Conservation (phyloP, 192 early-diverging fungal species). For the Thamnidium elegans region DNA sequence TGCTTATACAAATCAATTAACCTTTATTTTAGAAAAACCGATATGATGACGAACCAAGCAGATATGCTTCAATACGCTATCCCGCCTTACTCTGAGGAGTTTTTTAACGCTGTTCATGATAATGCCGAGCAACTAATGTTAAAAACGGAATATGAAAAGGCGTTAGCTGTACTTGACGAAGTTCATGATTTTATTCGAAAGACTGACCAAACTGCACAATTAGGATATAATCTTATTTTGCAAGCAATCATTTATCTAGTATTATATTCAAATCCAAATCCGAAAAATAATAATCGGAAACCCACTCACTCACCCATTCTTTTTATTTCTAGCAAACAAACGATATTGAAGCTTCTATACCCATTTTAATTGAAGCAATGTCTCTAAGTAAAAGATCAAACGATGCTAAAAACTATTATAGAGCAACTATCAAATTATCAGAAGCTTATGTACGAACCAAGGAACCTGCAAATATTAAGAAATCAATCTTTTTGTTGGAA, state of each 20-base stretch:
- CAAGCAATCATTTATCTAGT: background rate
- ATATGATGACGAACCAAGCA: too few relatives aligned
- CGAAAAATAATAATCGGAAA: background rate
- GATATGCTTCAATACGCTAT: too few relatives aligned
- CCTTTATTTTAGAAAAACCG: too few relatives aligned
- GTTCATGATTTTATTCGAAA: background rate
- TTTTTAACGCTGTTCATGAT: background rate
- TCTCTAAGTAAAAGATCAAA: background rate
- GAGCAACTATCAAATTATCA: conserved; percentile 1
- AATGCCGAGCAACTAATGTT: background rate
- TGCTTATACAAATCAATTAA: too few relatives aligned
- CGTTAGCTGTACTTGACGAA: background rate
- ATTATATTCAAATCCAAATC: background rate
- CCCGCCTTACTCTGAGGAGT: background rate
- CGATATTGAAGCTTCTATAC: background rate
- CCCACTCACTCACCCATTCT: background rate
- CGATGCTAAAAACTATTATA: conserved; percentile 6
- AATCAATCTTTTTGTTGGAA: conserved; percentile 3
- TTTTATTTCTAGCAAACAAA: background rate
- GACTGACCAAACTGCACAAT: background rate
- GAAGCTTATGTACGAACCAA: background rate
- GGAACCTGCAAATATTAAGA: background rate
- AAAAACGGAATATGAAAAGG: background rate
- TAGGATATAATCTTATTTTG: conserved; percentile 11
- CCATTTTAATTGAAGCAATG: conserved; percentile 11